Base-by-base conservation (phyloP, 306 rosid genomes). In the Gynostemma pentaphyllum region DNA sequence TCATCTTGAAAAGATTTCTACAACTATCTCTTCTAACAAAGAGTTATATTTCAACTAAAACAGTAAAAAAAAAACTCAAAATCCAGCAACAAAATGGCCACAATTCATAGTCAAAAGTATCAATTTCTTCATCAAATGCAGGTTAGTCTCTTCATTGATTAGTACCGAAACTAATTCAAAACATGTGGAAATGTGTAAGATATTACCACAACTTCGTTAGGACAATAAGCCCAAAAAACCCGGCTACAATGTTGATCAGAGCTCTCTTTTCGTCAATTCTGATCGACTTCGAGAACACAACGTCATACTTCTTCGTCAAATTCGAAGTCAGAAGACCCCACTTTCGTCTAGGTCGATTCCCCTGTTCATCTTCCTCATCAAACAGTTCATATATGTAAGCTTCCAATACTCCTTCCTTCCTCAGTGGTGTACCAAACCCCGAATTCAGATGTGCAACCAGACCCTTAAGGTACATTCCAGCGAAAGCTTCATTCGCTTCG, bases 241-340 rank as follows among this genome's bases (percentile, higher is more conserved):
- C 64, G 72, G 26, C 42, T 21, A 46, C 47, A 66, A 64, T 59
- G 21, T 9, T 42, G 26, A 62, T 8, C 46, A 69, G 42, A n/a
- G 40, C 45, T 14, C 53, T 37, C 11, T 46, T 48, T 19, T 48
- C 49, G 9, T 12, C 27, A 23, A 19, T 5, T 7, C 56, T 13
- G 5, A 18, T 29, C 13, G 71, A 70, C 5, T 57, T 70, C 50
- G 98, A 92, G 66, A 81, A 86, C 28, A 85, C 85, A 11, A 92
- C 39, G 7, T 30, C 30, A 56, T 83, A 92, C 82, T 88, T 92
- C 37, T 36, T 34, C 5, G 87, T 85, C 74, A 81, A 57, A 62
- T 92, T 92, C 1, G 90, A 76, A 51, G 70, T 79, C 18, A 92
- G 56, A 57, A 92, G 52, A 30, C 98, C 98, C 98, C 98, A 92